A percentile compares a stretch with the other conserved stretches of the same genome.
Evolutionary conservation across 768 basidiomycete genomes (phyloP).

Genomic region (Phylloporus rhodoxanthus): DNA sequence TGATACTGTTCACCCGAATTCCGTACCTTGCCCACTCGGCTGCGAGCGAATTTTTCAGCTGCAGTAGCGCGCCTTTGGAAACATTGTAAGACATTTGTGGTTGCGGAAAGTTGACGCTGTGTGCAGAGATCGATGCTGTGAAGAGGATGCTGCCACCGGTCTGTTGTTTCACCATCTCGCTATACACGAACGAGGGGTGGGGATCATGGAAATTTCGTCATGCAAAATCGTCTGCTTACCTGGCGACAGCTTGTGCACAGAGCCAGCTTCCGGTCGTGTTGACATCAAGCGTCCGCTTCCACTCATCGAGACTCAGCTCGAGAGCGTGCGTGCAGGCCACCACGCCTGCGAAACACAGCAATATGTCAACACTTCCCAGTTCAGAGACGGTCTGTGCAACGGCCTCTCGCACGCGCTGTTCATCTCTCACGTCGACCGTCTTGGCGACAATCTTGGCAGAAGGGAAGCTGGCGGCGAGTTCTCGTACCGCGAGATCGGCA

Average conservation of each 20-base stretch:
- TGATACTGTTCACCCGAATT: conserved; percentile 38
- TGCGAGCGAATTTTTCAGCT: conserved; percentile 36
- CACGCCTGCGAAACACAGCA: conserved; percentile 42
- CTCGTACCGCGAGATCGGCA: conserved; percentile 9
- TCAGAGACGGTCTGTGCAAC: conserved; percentile 19
- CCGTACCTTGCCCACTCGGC: conserved; percentile 40
- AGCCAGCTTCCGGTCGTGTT: conserved; percentile 42
- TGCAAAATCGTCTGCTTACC: conserved; percentile 18
- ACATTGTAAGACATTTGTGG: conserved; percentile 39
- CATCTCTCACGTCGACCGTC: conserved; percentile 26
- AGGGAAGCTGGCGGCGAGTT: conserved; percentile 25
- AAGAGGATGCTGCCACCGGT: conserved; percentile 39
- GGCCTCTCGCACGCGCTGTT: conserved; percentile 24
- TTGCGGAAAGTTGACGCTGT: conserved; percentile 38
- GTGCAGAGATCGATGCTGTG: conserved; percentile 40
- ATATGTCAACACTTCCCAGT: conserved; percentile 32
- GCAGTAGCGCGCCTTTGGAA: conserved; percentile 38
- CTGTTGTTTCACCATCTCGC: conserved; percentile 39
- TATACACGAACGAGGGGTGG: conserved; percentile 5
- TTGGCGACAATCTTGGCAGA: conserved; percentile 29
- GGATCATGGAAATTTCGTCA: neutral
- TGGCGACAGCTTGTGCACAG: conserved; percentile 39
- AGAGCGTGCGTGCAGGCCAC: conserved; percentile 32
- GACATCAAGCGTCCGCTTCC: conserved; percentile 36
- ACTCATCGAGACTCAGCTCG: conserved; percentile 30